These are phyloP conservation scores for Botryosphaeria dothidea DNA, from an alignment of 2,329 filamentous ascomycete genomes.

Conservation along the genomic window DNA sequence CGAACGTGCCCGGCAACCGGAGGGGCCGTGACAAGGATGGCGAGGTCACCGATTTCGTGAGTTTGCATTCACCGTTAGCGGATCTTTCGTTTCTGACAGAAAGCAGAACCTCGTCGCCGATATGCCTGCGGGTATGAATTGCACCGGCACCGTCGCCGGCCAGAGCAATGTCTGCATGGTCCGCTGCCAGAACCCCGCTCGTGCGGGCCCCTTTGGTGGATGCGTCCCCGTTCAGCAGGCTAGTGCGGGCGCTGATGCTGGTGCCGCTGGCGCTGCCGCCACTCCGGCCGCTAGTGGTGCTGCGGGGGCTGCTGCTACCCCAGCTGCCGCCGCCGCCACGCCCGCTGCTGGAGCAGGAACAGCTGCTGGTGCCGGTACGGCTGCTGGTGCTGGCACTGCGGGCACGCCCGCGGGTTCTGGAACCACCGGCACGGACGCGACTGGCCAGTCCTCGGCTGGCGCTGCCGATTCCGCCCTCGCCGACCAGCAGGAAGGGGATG, in stretches of 20 bases:
- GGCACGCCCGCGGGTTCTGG: conserved; percentile 8
- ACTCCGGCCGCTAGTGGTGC: not conserved
- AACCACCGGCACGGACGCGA: not conserved
- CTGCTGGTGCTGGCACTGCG: not conserved
- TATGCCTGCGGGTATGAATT: conserved; percentile 57
- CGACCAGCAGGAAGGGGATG: too few species aligned
- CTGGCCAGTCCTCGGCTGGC: not conserved
- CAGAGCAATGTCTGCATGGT: conserved; percentile 63
- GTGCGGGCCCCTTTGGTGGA: conserved; percentile 64
- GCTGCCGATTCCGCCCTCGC: conserved; percentile 19
- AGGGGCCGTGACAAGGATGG: conserved; percentile 40
- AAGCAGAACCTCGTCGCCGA: conserved; percentile 57
- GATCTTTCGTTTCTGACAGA: too few species aligned
- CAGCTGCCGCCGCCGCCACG: conserved; percentile 11
- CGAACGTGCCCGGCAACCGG: conserved; percentile 54
- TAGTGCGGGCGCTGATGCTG: not conserved
- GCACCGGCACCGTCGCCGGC: conserved; percentile 62
- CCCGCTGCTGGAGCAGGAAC: not conserved
- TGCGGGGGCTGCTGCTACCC: conserved; percentile 9
- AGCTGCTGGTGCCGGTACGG: conserved; percentile 18
- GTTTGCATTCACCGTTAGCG: conserved; percentile 11
- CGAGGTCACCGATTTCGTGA: conserved; percentile 22
- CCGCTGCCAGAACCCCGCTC: conserved; percentile 61
- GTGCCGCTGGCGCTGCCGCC: conserved; percentile 4
- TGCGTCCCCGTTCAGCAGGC: conserved; percentile 59